Conservation (phyloP, 1,284 basidiomycete genomes). For the Sphagnurus paluster region DNA sequence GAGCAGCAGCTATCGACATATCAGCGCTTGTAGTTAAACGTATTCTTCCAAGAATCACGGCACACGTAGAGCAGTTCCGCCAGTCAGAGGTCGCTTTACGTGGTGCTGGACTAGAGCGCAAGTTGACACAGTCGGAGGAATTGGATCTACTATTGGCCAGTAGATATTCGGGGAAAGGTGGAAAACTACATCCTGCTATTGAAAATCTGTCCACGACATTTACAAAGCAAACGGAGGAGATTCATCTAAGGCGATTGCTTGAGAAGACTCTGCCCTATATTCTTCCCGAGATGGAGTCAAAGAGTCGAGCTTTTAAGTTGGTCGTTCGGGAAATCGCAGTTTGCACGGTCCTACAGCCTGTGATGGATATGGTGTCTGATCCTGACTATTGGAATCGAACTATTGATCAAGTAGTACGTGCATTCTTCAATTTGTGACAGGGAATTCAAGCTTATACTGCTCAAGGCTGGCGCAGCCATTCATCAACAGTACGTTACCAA, state of each 20-base stretch:
- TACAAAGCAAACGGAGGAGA: conserved; percentile 87
- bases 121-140: conserved; percentile 83
- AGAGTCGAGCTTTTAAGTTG: conserved; percentile 70
- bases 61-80: conserved; percentile 89
- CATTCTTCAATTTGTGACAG: neutral
- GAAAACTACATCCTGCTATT: conserved; percentile 74
- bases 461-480: conserved; percentile 86
- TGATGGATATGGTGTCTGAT: conserved; percentile 91
- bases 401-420: conserved; percentile 84
- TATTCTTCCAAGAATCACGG: conserved; percentile 84
- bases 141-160: conserved; percentile 82
- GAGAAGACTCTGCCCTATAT: conserved; percentile 70
- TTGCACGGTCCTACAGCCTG: conserved; percentile 80
- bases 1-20: conserved; percentile 67
- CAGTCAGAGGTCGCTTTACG: conserved; percentile 84
- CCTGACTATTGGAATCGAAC: conserved; percentile 96
- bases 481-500: conserved; percentile 78
- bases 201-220: conserved; percentile 86
- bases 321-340: conserved; percentile 83
- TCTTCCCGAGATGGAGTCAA: conserved; percentile 74
- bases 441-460: conserved; percentile 16
- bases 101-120: conserved; percentile 74
- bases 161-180: conserved; percentile 66
- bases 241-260: conserved; percentile 74
- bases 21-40: conserved; percentile 79